Conservation (phyloP, 768 basidiomycete genomes). For the Lentinula sp. region DNA sequence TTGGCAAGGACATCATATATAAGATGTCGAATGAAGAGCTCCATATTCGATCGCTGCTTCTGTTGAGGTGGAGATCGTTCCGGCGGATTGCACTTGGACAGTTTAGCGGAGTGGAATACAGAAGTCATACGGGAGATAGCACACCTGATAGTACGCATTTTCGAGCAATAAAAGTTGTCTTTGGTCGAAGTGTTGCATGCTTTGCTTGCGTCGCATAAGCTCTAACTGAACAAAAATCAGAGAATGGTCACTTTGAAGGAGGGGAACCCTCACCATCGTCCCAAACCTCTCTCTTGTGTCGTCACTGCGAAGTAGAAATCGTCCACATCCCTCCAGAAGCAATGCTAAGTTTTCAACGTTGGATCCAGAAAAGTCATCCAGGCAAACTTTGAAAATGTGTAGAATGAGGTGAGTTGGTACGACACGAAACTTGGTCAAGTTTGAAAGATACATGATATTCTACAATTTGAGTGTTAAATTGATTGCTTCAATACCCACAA, state of each 20-base stretch:
- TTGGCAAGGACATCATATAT: conserved; percentile 90
- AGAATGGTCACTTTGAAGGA: neutral
- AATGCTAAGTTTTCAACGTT: conserved; percentile 94
- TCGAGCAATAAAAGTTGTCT: conserved; percentile 85
- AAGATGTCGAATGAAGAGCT: conserved; percentile 94
- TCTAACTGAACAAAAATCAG: conserved; percentile 55
- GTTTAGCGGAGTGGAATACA: neutral
- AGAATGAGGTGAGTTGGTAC: conserved; percentile 89
- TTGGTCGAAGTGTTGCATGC: conserved; percentile 87
- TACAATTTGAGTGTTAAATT: conserved; percentile 22
- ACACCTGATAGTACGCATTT: conserved; percentile 96
- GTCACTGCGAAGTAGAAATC: conserved; percentile 84
- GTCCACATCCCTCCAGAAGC: conserved; percentile 88
- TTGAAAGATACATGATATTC: conserved; percentile 87
- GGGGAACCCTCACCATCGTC: conserved; percentile 60
- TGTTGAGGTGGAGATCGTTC: conserved; percentile 83
- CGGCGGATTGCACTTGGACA: conserved; percentile 85
- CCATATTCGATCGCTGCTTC: conserved; percentile 80
- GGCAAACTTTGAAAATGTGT: conserved; percentile 94
- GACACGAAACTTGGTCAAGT: conserved; percentile 92
- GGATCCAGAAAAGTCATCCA: conserved; percentile 89
- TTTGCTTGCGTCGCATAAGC: conserved; percentile 92
- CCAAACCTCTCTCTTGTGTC: conserved; percentile 83
- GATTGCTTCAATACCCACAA: neutral
- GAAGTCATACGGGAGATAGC: conserved; percentile 4